phyloP scores from a whole-genome alignment of 139 green algal species.

The Volvox africanus region DNA sequence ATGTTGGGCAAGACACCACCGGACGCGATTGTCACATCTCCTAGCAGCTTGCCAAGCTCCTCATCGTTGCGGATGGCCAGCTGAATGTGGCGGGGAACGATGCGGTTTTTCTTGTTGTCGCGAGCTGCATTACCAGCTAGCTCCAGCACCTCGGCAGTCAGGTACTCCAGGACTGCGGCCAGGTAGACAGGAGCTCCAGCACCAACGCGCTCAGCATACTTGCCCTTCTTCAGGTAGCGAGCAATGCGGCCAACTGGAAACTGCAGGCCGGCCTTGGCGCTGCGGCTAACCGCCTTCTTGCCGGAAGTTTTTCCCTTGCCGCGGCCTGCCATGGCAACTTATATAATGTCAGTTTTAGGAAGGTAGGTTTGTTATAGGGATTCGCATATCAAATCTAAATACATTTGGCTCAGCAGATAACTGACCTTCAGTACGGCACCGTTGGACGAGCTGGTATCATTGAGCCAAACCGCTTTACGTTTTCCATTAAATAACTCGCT shows the following conservation, averaged over 20 bases:
- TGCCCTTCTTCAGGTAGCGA: conserved; percentile 85
- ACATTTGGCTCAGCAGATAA: neutral
- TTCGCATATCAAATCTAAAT: neutral
- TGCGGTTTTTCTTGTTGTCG: conserved; percentile 96
- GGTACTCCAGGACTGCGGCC: conserved; percentile 67
- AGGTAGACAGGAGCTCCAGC: conserved; percentile 72
- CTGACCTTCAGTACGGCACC: too few relatives aligned
- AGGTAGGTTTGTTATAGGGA: neutral
- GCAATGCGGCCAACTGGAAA: conserved; percentile 89
- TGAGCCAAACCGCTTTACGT: too few relatives aligned
- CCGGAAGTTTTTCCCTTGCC: conserved; percentile 23
- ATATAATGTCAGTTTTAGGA: too few relatives aligned
- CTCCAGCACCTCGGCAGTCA: conserved; percentile 84
- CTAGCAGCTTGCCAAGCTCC: conserved; percentile 94
- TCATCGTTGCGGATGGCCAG: conserved; percentile 95
- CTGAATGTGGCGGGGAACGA: conserved; percentile 90
- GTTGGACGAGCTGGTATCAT: too few relatives aligned
- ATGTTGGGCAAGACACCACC: conserved; percentile 92
- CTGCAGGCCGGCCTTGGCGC: conserved; percentile 90
- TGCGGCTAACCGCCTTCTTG: conserved; percentile 72
- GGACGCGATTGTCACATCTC: conserved; percentile 82
- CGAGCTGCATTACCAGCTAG: conserved; percentile 88
- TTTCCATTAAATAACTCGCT: too few relatives aligned
- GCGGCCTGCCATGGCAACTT: conserved; percentile 12
- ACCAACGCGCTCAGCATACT: conserved; percentile 70